Base-by-base conservation (phyloP, 2,329 filamentous ascomycete species). In the Lecanosticta acicola region DNA sequence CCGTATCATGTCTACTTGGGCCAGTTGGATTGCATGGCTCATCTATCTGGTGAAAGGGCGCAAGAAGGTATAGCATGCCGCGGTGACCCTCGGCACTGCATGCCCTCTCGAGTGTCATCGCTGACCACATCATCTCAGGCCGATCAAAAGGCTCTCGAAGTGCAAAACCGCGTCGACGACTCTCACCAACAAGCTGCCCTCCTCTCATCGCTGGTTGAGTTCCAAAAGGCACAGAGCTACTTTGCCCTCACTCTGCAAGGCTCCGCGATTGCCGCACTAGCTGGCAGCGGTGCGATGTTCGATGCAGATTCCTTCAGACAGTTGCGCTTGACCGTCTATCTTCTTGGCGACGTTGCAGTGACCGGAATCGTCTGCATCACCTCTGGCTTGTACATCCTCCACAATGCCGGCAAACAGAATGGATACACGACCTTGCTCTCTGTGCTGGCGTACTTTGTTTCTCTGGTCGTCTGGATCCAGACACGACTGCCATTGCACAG, bases 221-320 rank as follows among this genome's bases (percentile, higher is more conserved):
- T 46, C 24, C 49, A 52, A 35, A 42, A 49, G 46, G 34, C 46
- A 2, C 49, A 52, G 16, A 38, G 32, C 29, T 52, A 43, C 43
- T 52, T 46, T 32, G 39, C 49, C 14, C 18, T 52, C 39, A 49
- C 46, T 4, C 45, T 51, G 4, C 40, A 49, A 24, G 49, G 34
- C 36, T 24, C 42, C 21, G 35, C 49, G n/a, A 48, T 51, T 14
- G 39, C 39, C 9, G 46, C 46, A 11, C 33, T 51, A 2, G 21
- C 32, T 5, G 43, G 42, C 24, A 40, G 38, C 11, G 49, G 49
- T 4, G 13, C 42, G 7, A 39, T 49, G 9, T 43, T 51, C 39
- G 39, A 46, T 8, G 39, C 43, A 13, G 20, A 35, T 13, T 39
- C 34, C 14, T 18, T 43, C 9, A 34, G 43, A 18, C 46, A 52